phyloP scores from a whole-genome alignment of 164 flowering plant species.

The Umbellularia californica region DNA sequence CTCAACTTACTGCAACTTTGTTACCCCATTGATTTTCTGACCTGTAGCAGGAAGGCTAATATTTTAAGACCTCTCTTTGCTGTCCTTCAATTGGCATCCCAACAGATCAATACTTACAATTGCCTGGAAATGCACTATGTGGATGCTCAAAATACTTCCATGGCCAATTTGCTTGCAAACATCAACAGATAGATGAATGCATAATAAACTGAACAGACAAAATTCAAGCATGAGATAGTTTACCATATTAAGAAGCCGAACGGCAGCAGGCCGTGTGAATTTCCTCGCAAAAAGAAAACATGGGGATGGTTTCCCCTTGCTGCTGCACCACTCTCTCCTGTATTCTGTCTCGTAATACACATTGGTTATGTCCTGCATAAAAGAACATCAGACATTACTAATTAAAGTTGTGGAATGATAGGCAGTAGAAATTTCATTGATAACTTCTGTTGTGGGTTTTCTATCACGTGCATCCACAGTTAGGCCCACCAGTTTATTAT shows the following conservation, averaged over 20 bases:
- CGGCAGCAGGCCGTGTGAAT: slow-evolving; percentile 84
- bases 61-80: not conserved
- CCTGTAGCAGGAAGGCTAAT: not conserved
- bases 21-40: not conserved
- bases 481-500: not conserved
- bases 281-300: slow-evolving; percentile 95
- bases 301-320: slow-evolving; percentile 66
- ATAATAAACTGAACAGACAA: not conserved
- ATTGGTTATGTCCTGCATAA: slow-evolving; percentile 65
- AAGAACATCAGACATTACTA: not conserved
- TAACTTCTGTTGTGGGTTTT: not conserved
- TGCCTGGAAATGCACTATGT: not conserved
- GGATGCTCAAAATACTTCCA: not conserved
- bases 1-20: not conserved
- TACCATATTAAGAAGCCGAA: slow-evolving; percentile 71
- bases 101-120: not conserved
- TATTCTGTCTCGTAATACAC: slow-evolving; percentile 78
- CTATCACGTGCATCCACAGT: not conserved
- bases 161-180: not conserved
- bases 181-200: not conserved
- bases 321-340: slow-evolving; percentile 88
- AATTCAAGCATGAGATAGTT: not conserved
- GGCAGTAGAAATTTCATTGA: not conserved
- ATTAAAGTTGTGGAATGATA: not conserved
- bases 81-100: not conserved